Evolutionary conservation across 805 yeast species (phyloP).

Genomic region (Kregervanrija pseudodelftensis): DNA sequence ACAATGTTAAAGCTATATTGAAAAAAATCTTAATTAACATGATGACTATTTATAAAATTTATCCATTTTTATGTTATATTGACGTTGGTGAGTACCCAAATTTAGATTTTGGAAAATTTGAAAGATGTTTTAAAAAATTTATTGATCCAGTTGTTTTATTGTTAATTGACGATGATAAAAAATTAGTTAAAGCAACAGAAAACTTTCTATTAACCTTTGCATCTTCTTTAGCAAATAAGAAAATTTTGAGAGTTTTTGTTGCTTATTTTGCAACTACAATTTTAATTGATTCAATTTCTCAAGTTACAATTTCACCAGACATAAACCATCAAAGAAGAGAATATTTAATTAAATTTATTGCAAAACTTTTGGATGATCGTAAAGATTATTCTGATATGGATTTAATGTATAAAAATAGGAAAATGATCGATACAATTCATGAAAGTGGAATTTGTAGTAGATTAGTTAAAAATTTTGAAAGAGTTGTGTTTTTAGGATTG

Average conservation of each 20-base stretch:
- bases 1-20: constrained; percentile 1
- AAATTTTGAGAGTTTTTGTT: constrained; percentile 25
- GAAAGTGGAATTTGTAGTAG: constrained; percentile 22
- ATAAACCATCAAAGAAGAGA: constrained; percentile 19
- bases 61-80: constrained; percentile 28
- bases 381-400: constrained; percentile 20
- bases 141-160: constrained; percentile 31
- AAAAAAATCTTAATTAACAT: constrained; percentile 22
- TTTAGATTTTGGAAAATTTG: constrained; percentile 14
- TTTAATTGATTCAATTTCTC: constrained; percentile 31
- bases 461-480: constrained; percentile 38
- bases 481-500: constrained; percentile 43
- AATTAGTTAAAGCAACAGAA: constrained; percentile 29
- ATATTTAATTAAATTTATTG: constrained; percentile 31
- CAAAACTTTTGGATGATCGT: constrained; percentile 30
- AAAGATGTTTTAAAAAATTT: constrained; percentile 13
- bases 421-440: constrained; percentile 13
- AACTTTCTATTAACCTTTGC: constrained; percentile 30
- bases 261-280: constrained; percentile 33
- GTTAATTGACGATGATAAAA: constrained; percentile 30
- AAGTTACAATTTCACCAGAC: constrained; percentile 20
- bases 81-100: constrained; percentile 4
- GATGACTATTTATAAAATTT: constrained; percentile 25
- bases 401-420: constrained; percentile 1
- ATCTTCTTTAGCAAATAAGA: constrained; percentile 24